Evolutionary conservation across 306 rosid genomes (phyloP), one percentile per base, ranked within the genome.

Genomic region (Vachellia pachyceras): DNA sequence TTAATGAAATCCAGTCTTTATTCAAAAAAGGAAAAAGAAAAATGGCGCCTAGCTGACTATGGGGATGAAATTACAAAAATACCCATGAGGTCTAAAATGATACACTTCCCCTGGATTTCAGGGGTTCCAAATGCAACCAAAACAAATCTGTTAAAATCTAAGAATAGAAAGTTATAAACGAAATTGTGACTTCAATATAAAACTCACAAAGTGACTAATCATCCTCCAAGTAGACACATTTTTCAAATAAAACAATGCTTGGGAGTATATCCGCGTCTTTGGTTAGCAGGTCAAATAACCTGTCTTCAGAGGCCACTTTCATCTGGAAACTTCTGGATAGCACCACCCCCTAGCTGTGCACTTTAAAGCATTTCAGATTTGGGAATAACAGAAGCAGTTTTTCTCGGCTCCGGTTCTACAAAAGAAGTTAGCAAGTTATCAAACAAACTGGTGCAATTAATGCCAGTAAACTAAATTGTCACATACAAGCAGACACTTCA

Each of bases 301-400:
- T n/a, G 0, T 11, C 68, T 17, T 12, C 3, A 67, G 79, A 49
- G 13, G 57, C 14, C 15, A 54, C 29, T 58, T 77, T 68, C 58
- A 39, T 72, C n/a, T n/a, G 52, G 83, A 81, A 65, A 69, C 36
- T 88, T 75, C 33, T 47, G n/a, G 6, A 35, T 11, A 69, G 25
- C 77, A 81, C 71, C 29, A 11, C 58, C 29, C 52, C 29, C 85
- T 80, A 94, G 82, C 97, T 92, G 85, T 94, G 98, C 85, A 94
- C 98, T 88, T 89, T 94, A 79, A 90, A 94, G 83, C 97, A 91
- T 84, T 46, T 89, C 86, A 92, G 79, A 83, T 83, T 37, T 37
- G 98, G 97, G 83, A 94, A 92, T 82, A 94, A 54, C 35, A 70
- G 85, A 79, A 92, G 95, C 88, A 92, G 82, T 49, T 92, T 91